Conservation (phyloP, 176 grass and related monocot genomes). For the Elymus sibiricus region DNA sequence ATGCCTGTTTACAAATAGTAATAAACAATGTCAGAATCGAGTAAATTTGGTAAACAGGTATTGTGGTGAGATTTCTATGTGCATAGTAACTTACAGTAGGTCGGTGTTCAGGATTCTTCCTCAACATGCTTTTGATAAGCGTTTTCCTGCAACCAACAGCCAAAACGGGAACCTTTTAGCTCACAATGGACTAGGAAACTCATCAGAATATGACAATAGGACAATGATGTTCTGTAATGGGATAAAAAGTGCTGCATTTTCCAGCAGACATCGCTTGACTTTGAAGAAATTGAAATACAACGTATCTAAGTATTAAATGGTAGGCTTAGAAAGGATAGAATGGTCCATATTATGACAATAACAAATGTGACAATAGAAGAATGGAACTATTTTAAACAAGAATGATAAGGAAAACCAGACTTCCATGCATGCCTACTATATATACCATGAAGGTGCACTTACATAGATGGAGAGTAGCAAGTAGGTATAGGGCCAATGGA, state of each 20-base stretch:
- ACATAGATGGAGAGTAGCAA: slow-evolving; percentile 89
- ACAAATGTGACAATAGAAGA: background rate
- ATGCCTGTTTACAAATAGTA: slow-evolving; percentile 61
- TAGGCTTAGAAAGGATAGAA: background rate
- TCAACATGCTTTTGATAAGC: slow-evolving; percentile 94
- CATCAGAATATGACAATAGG: background rate
- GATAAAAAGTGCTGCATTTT: background rate
- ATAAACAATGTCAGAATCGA: slow-evolving; percentile 31
- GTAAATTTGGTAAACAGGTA: slow-evolving; percentile 3
- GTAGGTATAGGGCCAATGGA: slow-evolving; percentile 91
- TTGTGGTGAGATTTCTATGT: slow-evolving; percentile 7
- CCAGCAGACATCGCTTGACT: background rate
- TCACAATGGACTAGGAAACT: background rate
- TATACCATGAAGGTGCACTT: slow-evolving; percentile 34
- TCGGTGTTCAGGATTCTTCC: slow-evolving; percentile 95
- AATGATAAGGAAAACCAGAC: slow-evolving; percentile 1
- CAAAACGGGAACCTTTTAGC: slow-evolving; percentile 18
- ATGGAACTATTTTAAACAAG: background rate
- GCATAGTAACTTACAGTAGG: slow-evolving; percentile 77
- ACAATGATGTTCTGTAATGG: background rate
- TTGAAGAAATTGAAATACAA: background rate
- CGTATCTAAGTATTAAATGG: background rate
- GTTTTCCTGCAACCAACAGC: slow-evolving; percentile 68
- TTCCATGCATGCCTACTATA: slow-evolving; percentile 9
- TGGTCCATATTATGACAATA: background rate